Evolutionary conservation across 257 asterid species (phyloP).

Genomic region (Rehmannia glutinosa): DNA sequence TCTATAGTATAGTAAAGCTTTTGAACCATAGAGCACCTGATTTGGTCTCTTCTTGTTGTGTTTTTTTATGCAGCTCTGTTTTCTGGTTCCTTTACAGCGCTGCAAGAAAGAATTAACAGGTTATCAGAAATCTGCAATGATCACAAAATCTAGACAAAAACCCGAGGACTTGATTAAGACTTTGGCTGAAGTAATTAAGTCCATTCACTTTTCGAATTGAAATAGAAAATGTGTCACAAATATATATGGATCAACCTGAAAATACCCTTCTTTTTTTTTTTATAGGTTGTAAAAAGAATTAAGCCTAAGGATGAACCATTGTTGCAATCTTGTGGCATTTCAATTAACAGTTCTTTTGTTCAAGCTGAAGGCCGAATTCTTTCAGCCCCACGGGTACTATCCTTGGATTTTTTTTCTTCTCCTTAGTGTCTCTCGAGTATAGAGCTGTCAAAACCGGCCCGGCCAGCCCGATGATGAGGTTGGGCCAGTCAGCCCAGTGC

Average conservation of each 20-base stretch:
- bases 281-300: conserved; percentile 30
- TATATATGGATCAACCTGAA: conserved; percentile 1
- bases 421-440: too few species aligned
- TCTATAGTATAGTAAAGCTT: not conserved
- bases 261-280: not conserved
- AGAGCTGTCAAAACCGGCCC: too few species aligned
- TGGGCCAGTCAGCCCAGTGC: too few species aligned
- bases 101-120: conserved; percentile 32
- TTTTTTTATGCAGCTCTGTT: conserved; percentile 38
- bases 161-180: conserved; percentile 38
- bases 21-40: not conserved
- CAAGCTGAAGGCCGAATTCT: conserved; percentile 48
- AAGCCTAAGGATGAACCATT: conserved; percentile 32
- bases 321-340: conserved; percentile 40
- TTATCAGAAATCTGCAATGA: conserved; percentile 33
- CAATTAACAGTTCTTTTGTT: conserved; percentile 28
- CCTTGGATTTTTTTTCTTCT: not conserved
- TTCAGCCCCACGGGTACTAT: conserved; percentile 41
- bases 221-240: not conserved
- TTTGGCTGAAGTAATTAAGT: conserved; percentile 42
- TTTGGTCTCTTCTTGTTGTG: not conserved
- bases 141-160: conserved; percentile 33
- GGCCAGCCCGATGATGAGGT: too few species aligned
- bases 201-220: not conserved
- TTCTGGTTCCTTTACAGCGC: conserved; percentile 40